Conservation (phyloP, 176 grass and related monocot genomes). For the barley (Hordeum vulgare) region DNA sequence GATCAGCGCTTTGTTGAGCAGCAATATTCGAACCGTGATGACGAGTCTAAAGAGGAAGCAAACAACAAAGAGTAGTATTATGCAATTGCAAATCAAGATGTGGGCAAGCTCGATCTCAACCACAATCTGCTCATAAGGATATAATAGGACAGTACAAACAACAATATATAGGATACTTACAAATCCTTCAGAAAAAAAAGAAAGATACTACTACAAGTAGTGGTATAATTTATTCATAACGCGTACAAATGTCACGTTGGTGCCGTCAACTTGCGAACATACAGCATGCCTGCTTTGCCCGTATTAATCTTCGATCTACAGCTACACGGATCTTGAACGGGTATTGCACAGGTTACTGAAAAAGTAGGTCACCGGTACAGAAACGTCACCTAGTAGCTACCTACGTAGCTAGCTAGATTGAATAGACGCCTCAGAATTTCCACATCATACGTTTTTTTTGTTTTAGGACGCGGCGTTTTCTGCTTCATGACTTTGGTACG, state of each 20-base stretch:
- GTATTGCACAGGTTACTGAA: background rate
- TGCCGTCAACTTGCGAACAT: background rate
- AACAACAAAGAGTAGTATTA: background rate
- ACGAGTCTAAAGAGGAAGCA: background rate
- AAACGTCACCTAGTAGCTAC: background rate
- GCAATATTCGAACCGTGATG: background rate
- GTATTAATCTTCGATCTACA: background rate
- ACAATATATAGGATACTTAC: background rate
- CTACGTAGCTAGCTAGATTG: background rate
- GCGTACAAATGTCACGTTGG: background rate
- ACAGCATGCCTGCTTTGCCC: background rate
- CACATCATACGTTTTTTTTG: background rate
- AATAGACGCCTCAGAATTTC: background rate
- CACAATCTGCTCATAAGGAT: background rate
- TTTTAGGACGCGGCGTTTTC: background rate
- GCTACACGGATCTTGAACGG: background rate
- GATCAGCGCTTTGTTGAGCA: constrained; percentile 14
- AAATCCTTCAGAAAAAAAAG: too few relatives aligned
- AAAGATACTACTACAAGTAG: too few relatives aligned
- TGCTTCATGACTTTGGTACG: background rate
- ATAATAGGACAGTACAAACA: too few relatives aligned
- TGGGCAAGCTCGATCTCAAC: background rate
- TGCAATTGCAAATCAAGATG: background rate
- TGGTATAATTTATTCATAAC: background rate
- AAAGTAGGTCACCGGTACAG: background rate